phyloP scores from a whole-genome alignment of 352 stramenopile species.

The Phytophthora quininea region DNA sequence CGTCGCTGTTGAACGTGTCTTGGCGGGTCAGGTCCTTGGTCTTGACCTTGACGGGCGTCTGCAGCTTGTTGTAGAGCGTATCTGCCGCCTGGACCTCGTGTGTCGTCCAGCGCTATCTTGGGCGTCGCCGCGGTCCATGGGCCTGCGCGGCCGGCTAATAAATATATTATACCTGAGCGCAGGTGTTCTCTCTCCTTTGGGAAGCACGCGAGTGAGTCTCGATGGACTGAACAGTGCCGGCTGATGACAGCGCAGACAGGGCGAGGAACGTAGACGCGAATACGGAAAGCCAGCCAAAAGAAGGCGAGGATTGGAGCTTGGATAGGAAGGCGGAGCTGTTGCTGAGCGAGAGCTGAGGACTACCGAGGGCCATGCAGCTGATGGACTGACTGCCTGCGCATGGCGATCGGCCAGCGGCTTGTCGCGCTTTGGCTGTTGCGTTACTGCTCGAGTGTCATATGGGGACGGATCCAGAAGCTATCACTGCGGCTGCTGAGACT shows the following conservation, averaged over 20 bases:
- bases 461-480: too few relatives aligned
- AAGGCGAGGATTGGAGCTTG: too few relatives aligned
- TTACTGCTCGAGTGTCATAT: too few relatives aligned
- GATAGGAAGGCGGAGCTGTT: too few relatives aligned
- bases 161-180: neutral
- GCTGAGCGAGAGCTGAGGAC: too few relatives aligned
- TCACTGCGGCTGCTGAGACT: too few relatives aligned
- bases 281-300: too few relatives aligned
- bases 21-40: slow-evolving; percentile 27
- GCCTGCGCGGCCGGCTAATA: too few relatives aligned
- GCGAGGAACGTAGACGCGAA: neutral
- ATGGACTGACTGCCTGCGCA: too few relatives aligned
- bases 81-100: slow-evolving; percentile 3
- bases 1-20: slow-evolving; percentile 51
- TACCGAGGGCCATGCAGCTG: too few relatives aligned
- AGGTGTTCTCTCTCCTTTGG: neutral
- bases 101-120: slow-evolving; percentile 2
- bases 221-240: neutral
- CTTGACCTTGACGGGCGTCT: slow-evolving; percentile 43
- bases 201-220: neutral
- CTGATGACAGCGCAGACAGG: neutral
- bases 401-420: too few relatives aligned
- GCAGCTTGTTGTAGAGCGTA: slow-evolving; percentile 41
- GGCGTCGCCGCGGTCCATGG: neutral
- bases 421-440: too few relatives aligned